Percentiles rank a stretch among this genome's conserved stretches.
Evolutionary conservation across 2,329 filamentous ascomycete genomes (phyloP).

Genomic region (Juglanconis sp.): DNA sequence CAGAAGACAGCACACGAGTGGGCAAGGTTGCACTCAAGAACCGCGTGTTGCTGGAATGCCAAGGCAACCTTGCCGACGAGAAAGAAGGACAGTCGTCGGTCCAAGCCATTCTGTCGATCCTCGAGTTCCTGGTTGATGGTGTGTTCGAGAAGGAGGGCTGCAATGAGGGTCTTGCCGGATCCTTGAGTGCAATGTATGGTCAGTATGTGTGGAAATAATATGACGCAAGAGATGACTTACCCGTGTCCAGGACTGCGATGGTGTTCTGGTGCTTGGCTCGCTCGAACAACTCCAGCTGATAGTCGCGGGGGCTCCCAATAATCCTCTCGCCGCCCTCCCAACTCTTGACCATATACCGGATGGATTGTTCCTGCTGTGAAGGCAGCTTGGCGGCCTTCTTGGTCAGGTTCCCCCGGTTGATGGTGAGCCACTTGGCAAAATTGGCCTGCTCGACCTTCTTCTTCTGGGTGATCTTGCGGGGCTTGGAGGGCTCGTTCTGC

Average conservation of each 20-base stretch:
- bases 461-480: slow-evolving; percentile 41
- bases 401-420: slow-evolving; percentile 36
- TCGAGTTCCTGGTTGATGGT: slow-evolving; percentile 75
- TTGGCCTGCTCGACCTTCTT: slow-evolving; percentile 48
- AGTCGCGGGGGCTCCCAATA: slow-evolving; percentile 78
- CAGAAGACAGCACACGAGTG: slow-evolving; percentile 71
- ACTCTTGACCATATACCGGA: slow-evolving; percentile 31
- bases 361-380: slow-evolving; percentile 28
- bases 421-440: slow-evolving; percentile 43
- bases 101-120: slow-evolving; percentile 56
- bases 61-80: slow-evolving; percentile 86
- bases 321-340: slow-evolving; percentile 47
- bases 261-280: slow-evolving; percentile 79
- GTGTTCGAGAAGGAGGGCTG: slow-evolving; percentile 77
- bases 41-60: slow-evolving; percentile 83
- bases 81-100: slow-evolving; percentile 75
- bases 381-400: slow-evolving; percentile 25
- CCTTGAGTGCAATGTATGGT: slow-evolving; percentile 46
- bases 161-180: slow-evolving; percentile 94
- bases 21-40: slow-evolving; percentile 77
- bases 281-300: slow-evolving; percentile 89
- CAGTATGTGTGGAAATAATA: background rate
- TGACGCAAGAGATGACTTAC: slow-evolving; percentile 34
- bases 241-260: slow-evolving; percentile 93
- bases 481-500: slow-evolving; percentile 28